Evolutionary conservation across 1,284 basidiomycete genomes (phyloP), one percentile per base, ranked within the genome.

Genomic region (Austroboletus niveus): DNA sequence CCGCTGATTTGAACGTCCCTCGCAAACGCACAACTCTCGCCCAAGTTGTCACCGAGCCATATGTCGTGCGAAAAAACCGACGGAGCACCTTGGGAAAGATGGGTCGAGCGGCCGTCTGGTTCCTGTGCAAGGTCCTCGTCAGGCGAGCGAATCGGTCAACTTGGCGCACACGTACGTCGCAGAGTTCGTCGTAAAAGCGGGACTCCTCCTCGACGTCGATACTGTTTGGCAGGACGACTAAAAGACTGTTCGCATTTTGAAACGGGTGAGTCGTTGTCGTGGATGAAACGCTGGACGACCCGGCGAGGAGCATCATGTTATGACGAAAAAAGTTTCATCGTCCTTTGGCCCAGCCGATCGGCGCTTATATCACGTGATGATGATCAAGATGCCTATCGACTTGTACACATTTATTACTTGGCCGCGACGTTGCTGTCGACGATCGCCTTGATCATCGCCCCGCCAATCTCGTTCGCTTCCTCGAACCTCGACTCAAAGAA

Each of bases 401-500:
- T 29, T 6, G 27, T 29, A 29, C 27, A 29, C 1, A 29, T 5
- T 4, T 5, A 5, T 7, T 54, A 52, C 40, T 47, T 50, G 9
- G 50, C 15, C 10, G 20, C 11, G 32, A 1, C 6, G 17, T 51
- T 61, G 35, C 76, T 84, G 59, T 86, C 82, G 77, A 82, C 80
- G 44, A 98, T 87, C 1, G 87, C 88, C 72, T 91, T 89, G 63
- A 98, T 89, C 95, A 98, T 98, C 72, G 89, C 87, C 22, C 84
- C 81, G 0, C 94, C 94, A 47, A 95, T 72, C 68, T 79, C 82
- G 36, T 82, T 86, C 5, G 89, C 92, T 67, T 95, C 94, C 56
- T 87, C 88, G 65, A 98, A 98, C 53, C 94, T 73, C 1, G 86
- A 81, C 64, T 93, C 83, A 68, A 98, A 98, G 72, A 98, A 98